phyloP scores from a whole-genome alignment of 2,329 filamentous ascomycete species.

The Diplodia intermedia region DNA sequence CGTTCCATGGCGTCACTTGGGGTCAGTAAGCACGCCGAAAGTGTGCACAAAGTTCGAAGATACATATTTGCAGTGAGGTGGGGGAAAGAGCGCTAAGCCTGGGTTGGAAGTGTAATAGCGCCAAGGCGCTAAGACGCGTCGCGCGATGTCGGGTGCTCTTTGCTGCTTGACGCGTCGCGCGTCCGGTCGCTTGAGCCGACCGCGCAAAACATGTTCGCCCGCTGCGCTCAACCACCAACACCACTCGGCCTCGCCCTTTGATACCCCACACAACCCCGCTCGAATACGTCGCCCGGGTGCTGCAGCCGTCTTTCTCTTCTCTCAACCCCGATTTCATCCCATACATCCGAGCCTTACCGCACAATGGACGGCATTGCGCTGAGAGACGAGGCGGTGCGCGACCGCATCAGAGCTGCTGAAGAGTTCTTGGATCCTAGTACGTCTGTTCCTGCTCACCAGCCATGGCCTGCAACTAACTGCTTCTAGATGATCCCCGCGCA shows the following conservation, averaged over 20 bases:
- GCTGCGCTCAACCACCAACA: conserved; percentile 18
- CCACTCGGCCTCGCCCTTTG: conserved; percentile 22
- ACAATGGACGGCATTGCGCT: conserved; percentile 76
- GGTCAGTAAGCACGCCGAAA: too few relatives aligned
- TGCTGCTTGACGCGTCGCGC: conserved; percentile 20
- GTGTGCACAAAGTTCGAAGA: too few relatives aligned
- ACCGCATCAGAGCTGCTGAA: conserved; percentile 84
- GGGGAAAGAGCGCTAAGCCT: not conserved
- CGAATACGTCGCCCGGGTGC: not conserved
- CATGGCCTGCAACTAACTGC: conserved; percentile 38
- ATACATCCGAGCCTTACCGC: not conserved
- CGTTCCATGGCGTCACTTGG: too few relatives aligned
- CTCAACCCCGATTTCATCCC: not conserved
- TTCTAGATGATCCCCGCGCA: conserved; percentile 62
- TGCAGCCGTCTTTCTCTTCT: too few relatives aligned
- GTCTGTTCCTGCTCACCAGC: conserved; percentile 41
- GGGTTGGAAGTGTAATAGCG: conserved; percentile 7
- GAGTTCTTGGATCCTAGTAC: conserved; percentile 94
- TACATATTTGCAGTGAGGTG: too few relatives aligned
- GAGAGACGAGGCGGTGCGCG: conserved; percentile 81
- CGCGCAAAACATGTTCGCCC: conserved; percentile 21
- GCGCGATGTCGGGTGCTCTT: not conserved
- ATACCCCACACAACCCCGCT: conserved; percentile 22
- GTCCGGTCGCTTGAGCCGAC: not conserved
- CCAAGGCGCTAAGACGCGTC: conserved; percentile 17